phyloP scores from a whole-genome alignment of 192 early-diverging fungal genomes.

The Coemansia guatemalensis region DNA sequence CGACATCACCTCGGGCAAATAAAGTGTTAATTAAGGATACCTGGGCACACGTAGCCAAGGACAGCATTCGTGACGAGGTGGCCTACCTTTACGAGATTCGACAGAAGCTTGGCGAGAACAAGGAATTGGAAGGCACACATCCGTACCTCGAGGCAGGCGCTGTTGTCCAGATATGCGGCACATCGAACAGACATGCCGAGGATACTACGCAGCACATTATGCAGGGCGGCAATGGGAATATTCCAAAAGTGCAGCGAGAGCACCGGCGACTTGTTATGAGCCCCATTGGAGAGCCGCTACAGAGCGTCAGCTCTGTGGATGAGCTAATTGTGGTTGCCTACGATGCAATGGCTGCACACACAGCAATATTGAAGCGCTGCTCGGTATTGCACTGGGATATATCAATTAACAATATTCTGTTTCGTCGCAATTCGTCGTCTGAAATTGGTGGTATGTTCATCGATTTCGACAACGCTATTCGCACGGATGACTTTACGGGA shows the following conservation, averaged over 20 bases:
- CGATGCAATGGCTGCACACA: constrained; percentile 9
- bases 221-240: not conserved
- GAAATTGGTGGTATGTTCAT: constrained; percentile 21
- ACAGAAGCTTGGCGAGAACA: not conserved
- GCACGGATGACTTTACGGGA: not conserved
- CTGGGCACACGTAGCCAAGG: not conserved
- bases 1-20: no score
- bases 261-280: constrained; percentile 7
- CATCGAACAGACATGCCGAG: not conserved
- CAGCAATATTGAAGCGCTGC: not conserved
- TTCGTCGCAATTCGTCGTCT: not conserved
- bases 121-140: not conserved
- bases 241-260: not conserved
- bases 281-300: not conserved
- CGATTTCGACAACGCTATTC: constrained; percentile 21
- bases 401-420: constrained; percentile 29
- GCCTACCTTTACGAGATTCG: not conserved
- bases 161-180: not conserved
- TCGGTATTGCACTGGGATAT: constrained; percentile 23
- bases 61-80: constrained; percentile 9
- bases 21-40: constrained; percentile 8
- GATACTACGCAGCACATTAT: not conserved
- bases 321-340: constrained; percentile 1
- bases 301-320: not conserved
- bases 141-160: constrained; percentile 11